Evolutionary conservation across 2,329 filamentous ascomycete genomes (phyloP), one percentile per base, ranked within the genome.

Genomic region (Penicillium sp.): DNA sequence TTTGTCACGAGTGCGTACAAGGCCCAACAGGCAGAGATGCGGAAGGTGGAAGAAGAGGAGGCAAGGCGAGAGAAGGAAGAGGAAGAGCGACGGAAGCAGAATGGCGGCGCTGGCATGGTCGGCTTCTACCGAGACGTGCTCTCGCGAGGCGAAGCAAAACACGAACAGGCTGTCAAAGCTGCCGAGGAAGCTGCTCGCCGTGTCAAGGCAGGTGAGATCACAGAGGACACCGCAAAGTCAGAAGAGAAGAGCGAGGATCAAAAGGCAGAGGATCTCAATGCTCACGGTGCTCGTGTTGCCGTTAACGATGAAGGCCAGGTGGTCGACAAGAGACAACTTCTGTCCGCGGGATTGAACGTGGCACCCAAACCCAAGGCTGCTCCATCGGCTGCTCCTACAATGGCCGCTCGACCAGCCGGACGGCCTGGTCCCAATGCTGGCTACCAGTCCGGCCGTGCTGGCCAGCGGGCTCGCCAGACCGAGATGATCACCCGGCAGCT

Each of bases 1-100:
- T 87, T 87, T 55, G 84, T 87, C 38, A 87, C 84, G 1, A 75
- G 76, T 1, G 83, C 84, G 31, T 87, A 87, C 68, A 85, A 85
- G 67, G 74, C 76, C 54, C 83, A 86, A 63, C 83, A 86, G 64
- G 82, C 81, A 62, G 84, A 86, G 64, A 72, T 81, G 53, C 73
- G 76, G 50, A 71, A 72, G 51, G 63, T 82, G 18, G 82, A 86
- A 60, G 81, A 79, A 49, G 83, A 84, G 54, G 83, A 86, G 63
- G 76, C 75, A 61, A 71, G 67, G 51, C 74, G 74, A 44, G 78
- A 81, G 54, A 77, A 77, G 53, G 76, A 76, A 42, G 82, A 86
- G 55, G 78, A 74, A 69, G 79, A 74, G 65, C 74, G 68, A 41
- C 65, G 74, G 48, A 72, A 67, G 70, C 77, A 69, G 68, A 77